Evolutionary conservation across 192 early-diverging fungal genomes (phyloP).

Genomic region (Linnemannia elongata): DNA sequence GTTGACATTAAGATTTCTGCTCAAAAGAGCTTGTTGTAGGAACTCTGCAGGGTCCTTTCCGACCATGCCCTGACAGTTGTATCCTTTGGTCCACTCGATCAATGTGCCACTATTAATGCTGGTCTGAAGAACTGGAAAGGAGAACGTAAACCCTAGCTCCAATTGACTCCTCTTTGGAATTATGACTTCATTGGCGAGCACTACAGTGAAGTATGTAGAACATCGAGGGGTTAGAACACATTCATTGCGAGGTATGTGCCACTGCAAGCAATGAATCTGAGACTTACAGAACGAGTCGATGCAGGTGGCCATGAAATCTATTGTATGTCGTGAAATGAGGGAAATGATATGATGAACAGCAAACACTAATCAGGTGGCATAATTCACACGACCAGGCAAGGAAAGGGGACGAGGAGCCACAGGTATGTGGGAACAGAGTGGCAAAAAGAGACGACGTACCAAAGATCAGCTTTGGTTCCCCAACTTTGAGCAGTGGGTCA

Average conservation of each 20-base stretch:
- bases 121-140: slow-evolving; percentile 90
- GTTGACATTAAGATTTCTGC: slow-evolving; percentile 76
- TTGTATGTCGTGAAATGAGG: not conserved
- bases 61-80: slow-evolving; percentile 75
- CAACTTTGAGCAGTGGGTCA: slow-evolving; percentile 66
- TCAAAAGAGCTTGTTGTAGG: slow-evolving; percentile 79
- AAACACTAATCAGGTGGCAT: not conserved
- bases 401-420: not conserved
- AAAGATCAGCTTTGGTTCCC: slow-evolving; percentile 48
- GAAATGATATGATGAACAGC: not conserved
- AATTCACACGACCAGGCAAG: not conserved
- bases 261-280: not conserved
- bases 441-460: slow-evolving; percentile 51
- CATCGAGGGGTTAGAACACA: not conserved
- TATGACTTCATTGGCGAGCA: not conserved
- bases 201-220: not conserved
- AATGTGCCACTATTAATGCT: slow-evolving; percentile 73
- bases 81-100: slow-evolving; percentile 90
- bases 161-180: slow-evolving; percentile 17
- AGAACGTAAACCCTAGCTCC: slow-evolving; percentile 93
- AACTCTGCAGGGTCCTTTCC: slow-evolving; percentile 87
- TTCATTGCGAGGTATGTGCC: not conserved
- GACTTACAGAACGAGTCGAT: slow-evolving; percentile 73
- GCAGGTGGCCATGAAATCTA: slow-evolving; percentile 86
- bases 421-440: not conserved